Conservation (phyloP, 352 stramenopile species). For the Phytopythium kandeliae region DNA sequence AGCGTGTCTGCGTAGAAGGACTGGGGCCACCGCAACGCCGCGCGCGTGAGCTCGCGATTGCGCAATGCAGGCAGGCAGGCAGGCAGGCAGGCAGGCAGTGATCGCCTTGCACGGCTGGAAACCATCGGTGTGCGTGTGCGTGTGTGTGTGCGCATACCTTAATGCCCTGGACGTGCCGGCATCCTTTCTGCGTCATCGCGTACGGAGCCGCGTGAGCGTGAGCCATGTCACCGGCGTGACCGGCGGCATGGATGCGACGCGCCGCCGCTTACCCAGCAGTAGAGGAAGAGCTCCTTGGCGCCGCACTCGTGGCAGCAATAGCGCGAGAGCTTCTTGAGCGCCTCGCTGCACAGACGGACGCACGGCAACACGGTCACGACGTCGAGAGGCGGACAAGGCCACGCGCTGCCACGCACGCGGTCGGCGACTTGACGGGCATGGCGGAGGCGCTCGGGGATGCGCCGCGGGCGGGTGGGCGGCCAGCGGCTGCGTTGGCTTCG, state of each 20-base stretch:
- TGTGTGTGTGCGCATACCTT: conserved; percentile 23
- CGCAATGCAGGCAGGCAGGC: too few species aligned
- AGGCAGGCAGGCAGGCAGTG: too few species aligned
- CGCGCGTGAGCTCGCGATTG: too few species aligned
- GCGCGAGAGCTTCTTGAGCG: conserved; percentile 47
- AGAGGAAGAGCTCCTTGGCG: conserved; percentile 55
- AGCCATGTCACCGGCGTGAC: too few species aligned
- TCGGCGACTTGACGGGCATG: conserved; percentile 1
- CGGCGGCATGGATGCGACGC: too few species aligned
- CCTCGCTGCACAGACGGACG: conserved; percentile 8
- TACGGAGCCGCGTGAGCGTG: too few species aligned
- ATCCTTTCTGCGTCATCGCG: conserved; percentile 55
- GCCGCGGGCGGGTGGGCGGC: too few species aligned
- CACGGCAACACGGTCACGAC: not conserved
- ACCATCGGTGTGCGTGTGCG: too few species aligned
- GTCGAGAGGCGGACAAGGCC: not conserved
- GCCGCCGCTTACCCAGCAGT: conserved; percentile 62
- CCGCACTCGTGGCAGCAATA: conserved; percentile 57
- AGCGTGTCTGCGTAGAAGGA: conserved; percentile 54
- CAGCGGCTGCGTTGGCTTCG: too few species aligned
- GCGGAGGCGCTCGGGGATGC: not conserved
- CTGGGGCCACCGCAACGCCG: conserved; percentile 13
- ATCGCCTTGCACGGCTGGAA: too few species aligned
- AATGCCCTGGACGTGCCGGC: conserved; percentile 58
- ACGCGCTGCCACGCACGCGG: not conserved